Evolutionary conservation across 257 asterid species (phyloP).

Genomic region (Solanum gandarillasii): DNA sequence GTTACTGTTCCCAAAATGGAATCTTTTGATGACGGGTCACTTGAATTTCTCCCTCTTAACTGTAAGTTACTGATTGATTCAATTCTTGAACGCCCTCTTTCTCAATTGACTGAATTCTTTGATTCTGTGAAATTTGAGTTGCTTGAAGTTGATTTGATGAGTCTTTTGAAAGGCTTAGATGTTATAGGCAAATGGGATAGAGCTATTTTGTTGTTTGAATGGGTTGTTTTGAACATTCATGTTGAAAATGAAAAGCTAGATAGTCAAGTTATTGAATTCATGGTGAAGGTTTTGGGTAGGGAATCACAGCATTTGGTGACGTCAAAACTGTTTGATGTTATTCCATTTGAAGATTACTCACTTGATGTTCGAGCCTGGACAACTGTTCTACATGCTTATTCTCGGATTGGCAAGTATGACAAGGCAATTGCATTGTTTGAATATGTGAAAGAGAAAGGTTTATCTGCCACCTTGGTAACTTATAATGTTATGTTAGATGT

Average conservation of each 20-base stretch:
- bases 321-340: slow-evolving; percentile 67
- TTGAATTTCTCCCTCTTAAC: slow-evolving; percentile 60
- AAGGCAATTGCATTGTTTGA: slow-evolving; percentile 66
- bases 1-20: slow-evolving; percentile 26
- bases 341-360: slow-evolving; percentile 45
- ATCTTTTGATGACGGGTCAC: slow-evolving; percentile 20
- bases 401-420: slow-evolving; percentile 74
- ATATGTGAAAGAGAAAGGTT: slow-evolving; percentile 50
- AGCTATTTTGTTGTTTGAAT: slow-evolving; percentile 75
- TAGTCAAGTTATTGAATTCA: slow-evolving; percentile 64
- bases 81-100: slow-evolving; percentile 46
- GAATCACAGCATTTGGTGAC: slow-evolving; percentile 71
- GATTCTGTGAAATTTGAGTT: slow-evolving; percentile 49
- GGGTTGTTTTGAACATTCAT: slow-evolving; percentile 57
- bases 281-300: slow-evolving; percentile 80
- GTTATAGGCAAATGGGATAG: slow-evolving; percentile 46
- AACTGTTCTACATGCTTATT: slow-evolving; percentile 64
- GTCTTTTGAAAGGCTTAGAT: slow-evolving; percentile 74
- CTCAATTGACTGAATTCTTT: slow-evolving; percentile 43
- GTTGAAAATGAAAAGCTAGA: slow-evolving; percentile 43
- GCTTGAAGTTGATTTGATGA: slow-evolving; percentile 57
- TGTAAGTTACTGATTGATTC: slow-evolving; percentile 64
- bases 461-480: slow-evolving; percentile 59
- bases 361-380: slow-evolving; percentile 85
- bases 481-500: slow-evolving; percentile 95